Conservation (phyloP, 495 filamentous ascomycete species). For the Penicillium soppii region DNA sequence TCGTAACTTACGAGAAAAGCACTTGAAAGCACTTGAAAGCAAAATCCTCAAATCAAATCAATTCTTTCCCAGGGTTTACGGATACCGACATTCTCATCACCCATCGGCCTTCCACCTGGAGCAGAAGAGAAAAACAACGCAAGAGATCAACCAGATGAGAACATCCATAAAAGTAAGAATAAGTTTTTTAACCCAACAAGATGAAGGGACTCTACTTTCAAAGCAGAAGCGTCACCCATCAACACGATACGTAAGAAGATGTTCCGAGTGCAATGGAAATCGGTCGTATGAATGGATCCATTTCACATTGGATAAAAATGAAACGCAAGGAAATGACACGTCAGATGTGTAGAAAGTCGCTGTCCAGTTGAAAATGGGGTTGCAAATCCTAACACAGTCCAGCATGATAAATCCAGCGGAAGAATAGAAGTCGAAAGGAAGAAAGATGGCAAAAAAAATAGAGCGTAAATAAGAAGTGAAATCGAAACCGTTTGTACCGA, state of each 20-base stretch:
- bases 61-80: neutral
- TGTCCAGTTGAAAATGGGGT: neutral
- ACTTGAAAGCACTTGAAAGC: too few relatives aligned
- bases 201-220: neutral
- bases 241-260: neutral
- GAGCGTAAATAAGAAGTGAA: constrained; percentile 27
- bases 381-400: neutral
- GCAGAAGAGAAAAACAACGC: neutral
- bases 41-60: neutral
- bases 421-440: constrained; percentile 11
- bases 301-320: constrained; percentile 16
- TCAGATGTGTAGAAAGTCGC: neutral
- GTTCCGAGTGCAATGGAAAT: constrained; percentile 4
- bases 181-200: neutral
- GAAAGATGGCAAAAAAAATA: constrained; percentile 12
- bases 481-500: constrained; percentile 16
- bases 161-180: constrained; percentile 1
- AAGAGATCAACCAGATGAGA: neutral
- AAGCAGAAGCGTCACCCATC: constrained; percentile 2
- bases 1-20: too few relatives aligned
- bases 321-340: constrained; percentile 3
- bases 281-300: constrained; percentile 6
- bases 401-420: neutral
- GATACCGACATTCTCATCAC: neutral
- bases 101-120: neutral